Evolutionary conservation across 2,329 filamentous ascomycete species (phyloP).

Genomic region (Cyphellophora europaea): DNA sequence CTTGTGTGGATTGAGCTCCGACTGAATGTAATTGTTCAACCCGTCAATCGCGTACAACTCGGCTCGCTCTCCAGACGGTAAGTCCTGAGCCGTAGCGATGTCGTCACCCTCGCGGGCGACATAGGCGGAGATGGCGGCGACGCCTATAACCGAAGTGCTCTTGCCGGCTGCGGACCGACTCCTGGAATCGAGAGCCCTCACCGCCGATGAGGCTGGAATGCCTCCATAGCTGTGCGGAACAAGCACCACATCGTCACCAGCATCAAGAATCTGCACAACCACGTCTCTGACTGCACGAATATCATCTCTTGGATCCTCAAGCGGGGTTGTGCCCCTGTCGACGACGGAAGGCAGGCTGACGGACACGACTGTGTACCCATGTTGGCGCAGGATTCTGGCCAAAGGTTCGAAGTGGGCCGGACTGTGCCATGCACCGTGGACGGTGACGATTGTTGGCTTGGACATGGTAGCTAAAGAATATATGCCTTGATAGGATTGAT

Average conservation of each 20-base stretch:
- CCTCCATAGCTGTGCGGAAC: conserved; percentile 16
- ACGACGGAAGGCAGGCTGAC: conserved; percentile 21
- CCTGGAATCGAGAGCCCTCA: conserved; percentile 6
- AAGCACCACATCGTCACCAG: conserved; percentile 11
- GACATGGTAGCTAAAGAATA: background rate
- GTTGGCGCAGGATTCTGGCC: conserved; percentile 20
- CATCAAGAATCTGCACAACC: conserved; percentile 11
- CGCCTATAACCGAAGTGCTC: conserved; percentile 4
- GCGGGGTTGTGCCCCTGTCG: conserved; percentile 17
- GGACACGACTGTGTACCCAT: conserved; percentile 20
- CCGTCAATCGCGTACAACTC: too few species aligned
- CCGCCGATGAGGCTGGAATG: conserved; percentile 12
- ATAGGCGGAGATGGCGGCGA: conserved; percentile 7
- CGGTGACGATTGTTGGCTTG: conserved; percentile 27
- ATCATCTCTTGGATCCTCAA: conserved; percentile 7
- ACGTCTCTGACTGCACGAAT: conserved; percentile 5
- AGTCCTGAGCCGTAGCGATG: too few species aligned
- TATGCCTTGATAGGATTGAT: too few species aligned
- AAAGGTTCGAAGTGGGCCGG: conserved; percentile 21
- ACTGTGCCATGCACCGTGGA: conserved; percentile 29
- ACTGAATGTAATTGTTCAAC: background rate
- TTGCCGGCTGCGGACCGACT: conserved; percentile 1
- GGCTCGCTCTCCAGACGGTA: too few species aligned
- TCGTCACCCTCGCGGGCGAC: conserved; percentile 3
- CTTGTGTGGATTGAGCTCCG: background rate